These are phyloP conservation scores for Fusarium acutatum DNA, from an alignment of 2,329 filamentous ascomycete genomes.

Conservation along the genomic window DNA sequence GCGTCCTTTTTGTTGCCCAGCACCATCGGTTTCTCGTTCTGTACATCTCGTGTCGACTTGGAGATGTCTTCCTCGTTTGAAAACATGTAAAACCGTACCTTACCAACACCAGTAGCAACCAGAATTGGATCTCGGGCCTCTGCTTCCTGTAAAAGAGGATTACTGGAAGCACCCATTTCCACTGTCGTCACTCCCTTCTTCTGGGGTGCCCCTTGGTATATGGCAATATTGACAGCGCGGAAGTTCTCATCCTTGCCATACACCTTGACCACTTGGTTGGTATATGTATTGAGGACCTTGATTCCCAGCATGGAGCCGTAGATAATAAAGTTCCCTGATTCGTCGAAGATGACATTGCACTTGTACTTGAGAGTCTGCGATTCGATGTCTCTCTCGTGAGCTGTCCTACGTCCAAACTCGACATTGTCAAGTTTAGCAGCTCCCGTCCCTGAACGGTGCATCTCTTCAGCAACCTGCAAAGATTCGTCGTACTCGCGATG, in stretches of 20 bases:
- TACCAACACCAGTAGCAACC: conserved; percentile 82
- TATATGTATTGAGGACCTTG: conserved; percentile 96
- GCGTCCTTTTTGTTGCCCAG: conserved; percentile 65
- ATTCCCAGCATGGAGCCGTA: conserved; percentile 93
- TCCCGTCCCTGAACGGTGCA: conserved; percentile 93
- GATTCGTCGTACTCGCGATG: conserved; percentile 96
- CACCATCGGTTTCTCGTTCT: conserved; percentile 89
- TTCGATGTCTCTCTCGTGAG: conserved; percentile 87
- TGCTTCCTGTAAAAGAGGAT: conserved; percentile 91
- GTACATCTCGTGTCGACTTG: conserved; percentile 87
- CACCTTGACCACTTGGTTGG: conserved; percentile 89
- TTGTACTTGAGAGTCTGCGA: conserved; percentile 72
- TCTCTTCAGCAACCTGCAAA: conserved; percentile 84
- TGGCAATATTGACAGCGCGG: conserved; percentile 79
- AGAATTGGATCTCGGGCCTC: conserved; percentile 91
- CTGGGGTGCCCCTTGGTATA: conserved; percentile 96
- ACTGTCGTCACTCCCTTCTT: conserved; percentile 94
- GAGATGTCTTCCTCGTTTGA: conserved; percentile 87
- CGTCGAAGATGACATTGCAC: conserved; percentile 91
- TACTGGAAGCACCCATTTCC: conserved; percentile 95
- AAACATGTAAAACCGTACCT: conserved; percentile 97
- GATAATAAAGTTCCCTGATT: conserved; percentile 92
- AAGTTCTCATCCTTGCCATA: conserved; percentile 92
- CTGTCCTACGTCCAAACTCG: conserved; percentile 89
- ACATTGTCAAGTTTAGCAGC: conserved; percentile 84